Conservation (phyloP, 257 asterid genomes). For the Apocynum venetum region DNA sequence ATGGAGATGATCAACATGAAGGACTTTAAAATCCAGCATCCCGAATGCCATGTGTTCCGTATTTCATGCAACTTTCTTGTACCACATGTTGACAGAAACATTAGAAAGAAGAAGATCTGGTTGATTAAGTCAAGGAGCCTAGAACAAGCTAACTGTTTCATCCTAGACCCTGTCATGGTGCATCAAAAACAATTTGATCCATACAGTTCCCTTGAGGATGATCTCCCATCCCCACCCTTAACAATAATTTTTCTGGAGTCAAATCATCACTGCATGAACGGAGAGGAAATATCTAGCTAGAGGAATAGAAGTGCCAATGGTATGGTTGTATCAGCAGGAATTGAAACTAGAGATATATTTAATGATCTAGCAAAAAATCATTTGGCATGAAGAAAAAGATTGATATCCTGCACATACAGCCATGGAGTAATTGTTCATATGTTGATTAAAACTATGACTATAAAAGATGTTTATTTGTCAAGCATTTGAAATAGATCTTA, state of each 20-base stretch:
- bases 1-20: constrained; percentile 43
- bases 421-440: background rate
- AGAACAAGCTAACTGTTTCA: background rate
- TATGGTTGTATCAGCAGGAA: background rate
- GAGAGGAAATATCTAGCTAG: too few species aligned
- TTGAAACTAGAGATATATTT: background rate
- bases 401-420: background rate
- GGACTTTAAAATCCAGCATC: constrained; percentile 68
- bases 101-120: constrained; percentile 68
- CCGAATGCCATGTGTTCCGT: constrained; percentile 81
- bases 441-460: background rate
- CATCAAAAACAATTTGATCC: too few species aligned
- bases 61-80: constrained; percentile 49
- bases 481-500: background rate
- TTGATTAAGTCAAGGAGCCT: constrained; percentile 41
- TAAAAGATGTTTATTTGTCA: background rate
- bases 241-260: too few species aligned
- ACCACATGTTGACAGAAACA: constrained; percentile 62
- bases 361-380: background rate
- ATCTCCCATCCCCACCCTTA: background rate
- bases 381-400: background rate
- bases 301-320: background rate
- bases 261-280: too few species aligned
- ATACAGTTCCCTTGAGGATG: background rate
- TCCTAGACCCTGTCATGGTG: background rate